Conservation (phyloP, 2,329 filamentous ascomycete genomes). For the Lasiodiplodia hormozganensis region DNA sequence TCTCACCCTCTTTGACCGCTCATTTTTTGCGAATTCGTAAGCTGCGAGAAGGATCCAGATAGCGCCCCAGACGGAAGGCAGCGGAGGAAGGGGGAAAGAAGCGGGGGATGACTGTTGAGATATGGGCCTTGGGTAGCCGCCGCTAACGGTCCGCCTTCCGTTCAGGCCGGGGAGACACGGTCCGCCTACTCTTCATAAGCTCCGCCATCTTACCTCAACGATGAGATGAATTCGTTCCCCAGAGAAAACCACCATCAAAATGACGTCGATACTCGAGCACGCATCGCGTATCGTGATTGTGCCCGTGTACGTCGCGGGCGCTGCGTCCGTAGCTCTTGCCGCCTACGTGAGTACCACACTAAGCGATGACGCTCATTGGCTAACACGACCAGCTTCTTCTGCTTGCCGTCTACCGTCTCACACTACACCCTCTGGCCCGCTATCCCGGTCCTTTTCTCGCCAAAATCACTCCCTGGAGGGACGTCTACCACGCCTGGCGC, state of each 20-base stretch:
- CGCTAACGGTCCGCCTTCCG: slow-evolving; percentile 19
- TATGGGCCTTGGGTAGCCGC: slow-evolving; percentile 13
- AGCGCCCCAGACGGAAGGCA: not conserved
- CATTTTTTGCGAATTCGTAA: not conserved
- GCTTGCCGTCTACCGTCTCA: slow-evolving; percentile 45
- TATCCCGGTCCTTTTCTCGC: slow-evolving; percentile 53
- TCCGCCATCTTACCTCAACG: not conserved
- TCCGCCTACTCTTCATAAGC: not conserved
- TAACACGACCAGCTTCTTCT: not conserved
- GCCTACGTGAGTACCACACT: slow-evolving; percentile 5
- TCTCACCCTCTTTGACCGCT: not conserved
- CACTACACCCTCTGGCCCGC: slow-evolving; percentile 51
- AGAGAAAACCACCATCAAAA: not conserved
- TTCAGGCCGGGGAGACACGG: slow-evolving; percentile 15
- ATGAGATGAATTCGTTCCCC: not conserved
- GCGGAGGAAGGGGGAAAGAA: not conserved
- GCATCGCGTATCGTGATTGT: not conserved
- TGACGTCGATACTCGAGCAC: slow-evolving; percentile 9
- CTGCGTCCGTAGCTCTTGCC: not conserved
- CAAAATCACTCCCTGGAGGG: slow-evolving; percentile 43
- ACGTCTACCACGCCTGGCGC: slow-evolving; percentile 72
- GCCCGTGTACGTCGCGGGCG: slow-evolving; percentile 8
- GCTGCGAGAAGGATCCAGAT: not conserved
- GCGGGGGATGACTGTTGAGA: slow-evolving; percentile 3
- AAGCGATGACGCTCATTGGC: not conserved